Evolutionary conservation across 1,139 yeast genomes (phyloP).

Genomic region (Insectozyma bohioensis): DNA sequence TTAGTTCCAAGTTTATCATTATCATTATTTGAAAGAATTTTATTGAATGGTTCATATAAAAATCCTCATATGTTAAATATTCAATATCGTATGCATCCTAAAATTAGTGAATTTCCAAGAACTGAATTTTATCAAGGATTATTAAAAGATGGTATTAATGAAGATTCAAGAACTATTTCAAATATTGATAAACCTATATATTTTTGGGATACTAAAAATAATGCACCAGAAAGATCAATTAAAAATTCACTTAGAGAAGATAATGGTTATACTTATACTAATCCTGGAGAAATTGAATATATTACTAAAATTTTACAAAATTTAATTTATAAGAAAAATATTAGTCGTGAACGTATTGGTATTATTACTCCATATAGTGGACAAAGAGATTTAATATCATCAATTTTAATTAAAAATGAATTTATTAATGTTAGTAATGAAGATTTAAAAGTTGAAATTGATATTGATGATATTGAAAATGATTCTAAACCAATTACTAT

Average conservation of each 20-base stretch:
- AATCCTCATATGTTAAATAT: constrained; percentile 68
- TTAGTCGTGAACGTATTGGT: constrained; percentile 54
- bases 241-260: constrained; percentile 46
- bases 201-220: constrained; percentile 52
- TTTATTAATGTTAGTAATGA: constrained; percentile 56
- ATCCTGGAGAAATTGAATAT: constrained; percentile 50
- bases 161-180: constrained; percentile 42
- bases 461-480: constrained; percentile 53
- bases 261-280: constrained; percentile 54
- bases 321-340: constrained; percentile 54
- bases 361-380: constrained; percentile 74
- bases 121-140: constrained; percentile 52
- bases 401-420: constrained; percentile 46
- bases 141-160: constrained; percentile 61
- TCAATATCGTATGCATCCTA: constrained; percentile 75
- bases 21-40: constrained; percentile 59
- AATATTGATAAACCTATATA: constrained; percentile 47
- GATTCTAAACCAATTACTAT: constrained; percentile 54
- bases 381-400: constrained; percentile 63
- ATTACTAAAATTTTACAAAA: constrained; percentile 47
- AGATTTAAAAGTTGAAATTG: constrained; percentile 51
- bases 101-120: constrained; percentile 63
- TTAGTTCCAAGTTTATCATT: constrained; percentile 60
- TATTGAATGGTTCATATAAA: constrained; percentile 54
- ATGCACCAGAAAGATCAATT: constrained; percentile 44